Percentiles rank a stretch among this genome's conserved stretches.
Evolutionary conservation across 306 rosid genomes (phyloP).

Genomic region (Cucurbita ficifolia): DNA sequence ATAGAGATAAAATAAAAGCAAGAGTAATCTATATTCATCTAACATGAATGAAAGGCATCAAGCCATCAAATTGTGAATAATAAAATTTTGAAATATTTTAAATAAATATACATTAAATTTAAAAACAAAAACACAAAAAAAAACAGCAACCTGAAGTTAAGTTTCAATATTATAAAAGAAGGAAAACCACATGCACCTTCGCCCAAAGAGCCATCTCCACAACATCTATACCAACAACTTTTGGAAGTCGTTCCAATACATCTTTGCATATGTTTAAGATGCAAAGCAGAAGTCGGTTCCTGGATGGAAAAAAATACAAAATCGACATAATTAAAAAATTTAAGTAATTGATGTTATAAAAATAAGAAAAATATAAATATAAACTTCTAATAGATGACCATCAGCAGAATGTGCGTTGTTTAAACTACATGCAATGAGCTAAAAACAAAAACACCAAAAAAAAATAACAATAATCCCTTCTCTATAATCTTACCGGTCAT

Average conservation of each 20-base stretch:
- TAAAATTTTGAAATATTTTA: background rate
- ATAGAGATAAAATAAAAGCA: background rate
- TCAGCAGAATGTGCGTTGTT: background rate
- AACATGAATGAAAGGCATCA: background rate
- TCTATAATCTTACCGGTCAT: constrained; percentile 59
- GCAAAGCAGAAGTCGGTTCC: constrained; percentile 76
- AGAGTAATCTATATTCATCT: background rate
- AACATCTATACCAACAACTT: constrained; percentile 89
- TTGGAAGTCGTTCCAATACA: constrained; percentile 67
- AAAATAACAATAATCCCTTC: background rate
- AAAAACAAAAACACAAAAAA: background rate
- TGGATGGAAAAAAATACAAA: constrained; percentile 5
- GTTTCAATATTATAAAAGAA: constrained; percentile 11
- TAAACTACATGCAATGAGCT: background rate
- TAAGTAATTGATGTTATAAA: background rate
- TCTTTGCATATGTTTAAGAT: constrained; percentile 79
- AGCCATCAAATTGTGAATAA: background rate
- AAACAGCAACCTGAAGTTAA: background rate
- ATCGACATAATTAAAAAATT: background rate
- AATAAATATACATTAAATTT: background rate
- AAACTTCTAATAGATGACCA: background rate
- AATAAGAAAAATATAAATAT: background rate
- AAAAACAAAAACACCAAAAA: background rate
- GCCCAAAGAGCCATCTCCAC: constrained; percentile 99
- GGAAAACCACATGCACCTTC: constrained; percentile 45